A percentile compares a stretch with the other conserved stretches of the same genome.
Evolutionary conservation across 2,329 filamentous ascomycete genomes (phyloP).

Genomic region (Hymenoscyphus occultus): DNA sequence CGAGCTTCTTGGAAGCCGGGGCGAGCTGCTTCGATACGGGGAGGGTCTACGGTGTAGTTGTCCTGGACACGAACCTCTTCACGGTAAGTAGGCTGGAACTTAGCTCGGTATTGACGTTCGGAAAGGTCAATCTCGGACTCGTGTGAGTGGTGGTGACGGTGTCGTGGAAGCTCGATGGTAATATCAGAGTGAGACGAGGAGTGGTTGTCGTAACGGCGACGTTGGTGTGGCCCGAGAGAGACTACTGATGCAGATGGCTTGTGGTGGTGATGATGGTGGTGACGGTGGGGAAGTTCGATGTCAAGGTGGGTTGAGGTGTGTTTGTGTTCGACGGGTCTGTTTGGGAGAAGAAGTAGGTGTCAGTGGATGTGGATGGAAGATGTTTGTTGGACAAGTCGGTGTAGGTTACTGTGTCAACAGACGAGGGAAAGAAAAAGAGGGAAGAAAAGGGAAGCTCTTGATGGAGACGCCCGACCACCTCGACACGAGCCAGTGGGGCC

Average conservation of each 20-base stretch:
- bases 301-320: conserved; percentile 48
- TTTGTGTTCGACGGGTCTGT: conserved; percentile 37
- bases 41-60: conserved; percentile 59
- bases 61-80: conserved; percentile 43
- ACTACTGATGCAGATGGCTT: neutral
- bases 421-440: conserved; percentile 21
- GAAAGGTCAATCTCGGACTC: conserved; percentile 53
- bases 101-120: conserved; percentile 65
- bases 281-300: conserved; percentile 41
- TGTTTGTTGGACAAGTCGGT: conserved; percentile 29
- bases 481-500: conserved; percentile 10
- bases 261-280: conserved; percentile 25
- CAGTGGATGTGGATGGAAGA: conserved; percentile 13
- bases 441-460: conserved; percentile 26
- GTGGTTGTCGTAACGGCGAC: conserved; percentile 15
- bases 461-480: neutral
- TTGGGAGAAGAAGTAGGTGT: conserved; percentile 26
- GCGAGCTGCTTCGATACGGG: conserved; percentile 35
- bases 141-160: conserved; percentile 28
- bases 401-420: conserved; percentile 43
- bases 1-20: conserved; percentile 33
- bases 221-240: conserved; percentile 16
- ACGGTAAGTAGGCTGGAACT: conserved; percentile 50
- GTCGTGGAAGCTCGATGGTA: conserved; percentile 37
- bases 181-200: conserved; percentile 44